Percentiles rank a stretch among this genome's conserved stretches.
Evolutionary conservation across 805 yeast genomes (phyloP).

Genomic region (Yarrowia hollandica): DNA sequence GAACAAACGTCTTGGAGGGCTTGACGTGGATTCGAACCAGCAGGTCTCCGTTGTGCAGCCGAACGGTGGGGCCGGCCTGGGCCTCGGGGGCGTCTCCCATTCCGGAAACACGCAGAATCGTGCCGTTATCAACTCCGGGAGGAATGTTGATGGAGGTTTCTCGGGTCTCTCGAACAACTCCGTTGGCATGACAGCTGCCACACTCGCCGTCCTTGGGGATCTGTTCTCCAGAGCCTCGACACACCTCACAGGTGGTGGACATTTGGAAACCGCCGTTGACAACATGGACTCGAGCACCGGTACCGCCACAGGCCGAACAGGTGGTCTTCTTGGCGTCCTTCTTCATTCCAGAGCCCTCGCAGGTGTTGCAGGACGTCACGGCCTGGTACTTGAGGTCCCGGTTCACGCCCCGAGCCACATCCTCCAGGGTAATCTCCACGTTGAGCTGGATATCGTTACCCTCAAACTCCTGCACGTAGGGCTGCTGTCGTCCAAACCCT

Average conservation of each 20-base stretch:
- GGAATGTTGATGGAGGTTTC: conserved; percentile 84
- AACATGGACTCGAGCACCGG: conserved; percentile 84
- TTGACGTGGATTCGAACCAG: conserved; percentile 76
- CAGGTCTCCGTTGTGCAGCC: conserved; percentile 79
- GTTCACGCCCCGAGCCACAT: conserved; percentile 77
- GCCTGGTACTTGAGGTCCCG: conserved; percentile 70
- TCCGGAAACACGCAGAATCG: conserved; percentile 77
- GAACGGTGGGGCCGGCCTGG: conserved; percentile 68
- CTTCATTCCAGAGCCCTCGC: conserved; percentile 86
- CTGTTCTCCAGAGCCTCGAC: conserved; percentile 86
- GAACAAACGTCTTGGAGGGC: conserved; percentile 68
- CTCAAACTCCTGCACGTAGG: conserved; percentile 70
- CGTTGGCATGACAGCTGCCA: conserved; percentile 81
- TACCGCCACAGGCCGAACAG: conserved; percentile 86
- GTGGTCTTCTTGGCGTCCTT: conserved; percentile 70
- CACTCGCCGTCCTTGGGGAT: conserved; percentile 72
- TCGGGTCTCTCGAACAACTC: conserved; percentile 67
- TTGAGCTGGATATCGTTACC: conserved; percentile 87
- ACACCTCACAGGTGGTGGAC: conserved; percentile 86
- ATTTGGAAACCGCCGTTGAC: conserved; percentile 93
- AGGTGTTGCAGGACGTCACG: conserved; percentile 71
- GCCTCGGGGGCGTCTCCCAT: conserved; percentile 89
- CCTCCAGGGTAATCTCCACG: conserved; percentile 75
- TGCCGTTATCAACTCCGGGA: conserved; percentile 83
- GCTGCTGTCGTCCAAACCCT: conserved; percentile 44